phyloP scores from a whole-genome alignment of 2,329 filamentous ascomycete species.

The Basipetospora chlamydospora region DNA sequence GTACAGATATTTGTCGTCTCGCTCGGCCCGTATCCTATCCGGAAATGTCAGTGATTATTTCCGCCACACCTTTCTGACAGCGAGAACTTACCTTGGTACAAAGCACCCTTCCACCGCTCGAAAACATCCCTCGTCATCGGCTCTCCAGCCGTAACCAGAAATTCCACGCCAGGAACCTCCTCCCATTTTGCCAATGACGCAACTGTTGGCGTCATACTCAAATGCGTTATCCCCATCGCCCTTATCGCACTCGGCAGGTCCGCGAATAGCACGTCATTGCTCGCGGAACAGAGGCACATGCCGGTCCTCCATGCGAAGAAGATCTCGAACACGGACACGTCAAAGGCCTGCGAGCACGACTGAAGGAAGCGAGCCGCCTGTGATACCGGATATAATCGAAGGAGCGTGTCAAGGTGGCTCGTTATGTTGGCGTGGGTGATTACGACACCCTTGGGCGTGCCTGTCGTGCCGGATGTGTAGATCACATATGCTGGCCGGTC shows the following conservation, averaged over 20 bases:
- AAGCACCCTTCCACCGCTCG: slow-evolving; percentile 49
- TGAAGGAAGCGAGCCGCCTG: slow-evolving; percentile 51
- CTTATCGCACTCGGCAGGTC: slow-evolving; percentile 58
- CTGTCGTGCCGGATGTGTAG: slow-evolving; percentile 75
- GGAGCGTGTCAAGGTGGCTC: slow-evolving; percentile 58
- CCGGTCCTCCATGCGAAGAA: slow-evolving; percentile 71
- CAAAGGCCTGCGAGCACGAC: slow-evolving; percentile 72
- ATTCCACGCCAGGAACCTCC: slow-evolving; percentile 55
- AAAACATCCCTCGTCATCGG: slow-evolving; percentile 60
- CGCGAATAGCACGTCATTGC: slow-evolving; percentile 58
- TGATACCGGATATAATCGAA: slow-evolving; percentile 47
- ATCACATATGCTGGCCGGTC: slow-evolving; percentile 58
- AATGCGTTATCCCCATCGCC: slow-evolving; percentile 52
- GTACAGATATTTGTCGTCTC: slow-evolving; percentile 85
- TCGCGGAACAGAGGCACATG: slow-evolving; percentile 63
- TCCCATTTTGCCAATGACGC: slow-evolving; percentile 56
- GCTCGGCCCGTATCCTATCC: slow-evolving; percentile 57
- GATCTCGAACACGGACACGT: slow-evolving; percentile 82
- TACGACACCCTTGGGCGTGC: slow-evolving; percentile 63
- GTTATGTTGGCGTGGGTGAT: slow-evolving; percentile 63
- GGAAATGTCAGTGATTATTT: no score
- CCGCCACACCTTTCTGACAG: no score
- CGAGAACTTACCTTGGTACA: slow-evolving; percentile 50
- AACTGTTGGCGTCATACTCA: slow-evolving; percentile 76
- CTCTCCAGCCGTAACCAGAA: slow-evolving; percentile 72